Conservation (phyloP, 768 basidiomycete genomes). For the Boletus tylopilopsis region DNA sequence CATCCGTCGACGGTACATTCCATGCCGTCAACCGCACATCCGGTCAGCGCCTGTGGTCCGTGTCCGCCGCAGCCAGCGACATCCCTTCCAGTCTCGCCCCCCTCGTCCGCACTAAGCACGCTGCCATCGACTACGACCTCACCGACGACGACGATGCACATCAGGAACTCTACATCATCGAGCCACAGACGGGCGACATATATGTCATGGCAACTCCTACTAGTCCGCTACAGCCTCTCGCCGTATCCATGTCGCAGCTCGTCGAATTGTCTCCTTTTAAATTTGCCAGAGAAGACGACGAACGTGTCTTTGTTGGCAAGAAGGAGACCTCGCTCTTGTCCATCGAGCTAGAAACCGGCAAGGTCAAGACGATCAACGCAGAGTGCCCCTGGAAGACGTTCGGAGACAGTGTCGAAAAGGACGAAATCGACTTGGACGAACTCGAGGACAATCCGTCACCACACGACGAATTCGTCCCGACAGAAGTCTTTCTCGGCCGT, state of each 20-base stretch:
- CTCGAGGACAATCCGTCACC: conserved; percentile 47
- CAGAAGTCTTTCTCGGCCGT: conserved; percentile 60
- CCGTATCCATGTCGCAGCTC: conserved; percentile 88
- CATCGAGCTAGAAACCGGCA: conserved; percentile 76
- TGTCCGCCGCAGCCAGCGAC: conserved; percentile 55
- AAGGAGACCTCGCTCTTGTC: conserved; percentile 83
- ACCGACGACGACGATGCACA: conserved; percentile 47
- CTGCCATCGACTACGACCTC: conserved; percentile 53
- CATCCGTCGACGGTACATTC: conserved; percentile 91
- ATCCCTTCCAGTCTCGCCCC: conserved; percentile 60
- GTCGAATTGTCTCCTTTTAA: conserved; percentile 86
- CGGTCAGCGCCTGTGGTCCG: conserved; percentile 84
- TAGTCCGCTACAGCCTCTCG: conserved; percentile 78
- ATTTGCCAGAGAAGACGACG: conserved; percentile 53
- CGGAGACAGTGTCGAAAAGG: conserved; percentile 45
- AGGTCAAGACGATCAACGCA: conserved; percentile 69
- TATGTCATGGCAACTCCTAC: conserved; percentile 74
- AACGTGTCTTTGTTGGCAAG: conserved; percentile 80
- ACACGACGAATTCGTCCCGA: conserved; percentile 25
- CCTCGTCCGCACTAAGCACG: conserved; percentile 69
- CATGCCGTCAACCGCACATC: conserved; percentile 90
- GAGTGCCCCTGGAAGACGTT: conserved; percentile 78
- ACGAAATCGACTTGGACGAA: conserved; percentile 54
- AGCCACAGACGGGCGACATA: conserved; percentile 92
- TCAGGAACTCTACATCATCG: conserved; percentile 87